Base-by-base conservation (phyloP, 371 early-diverging fungal species). In the Zychaea mexicana region DNA sequence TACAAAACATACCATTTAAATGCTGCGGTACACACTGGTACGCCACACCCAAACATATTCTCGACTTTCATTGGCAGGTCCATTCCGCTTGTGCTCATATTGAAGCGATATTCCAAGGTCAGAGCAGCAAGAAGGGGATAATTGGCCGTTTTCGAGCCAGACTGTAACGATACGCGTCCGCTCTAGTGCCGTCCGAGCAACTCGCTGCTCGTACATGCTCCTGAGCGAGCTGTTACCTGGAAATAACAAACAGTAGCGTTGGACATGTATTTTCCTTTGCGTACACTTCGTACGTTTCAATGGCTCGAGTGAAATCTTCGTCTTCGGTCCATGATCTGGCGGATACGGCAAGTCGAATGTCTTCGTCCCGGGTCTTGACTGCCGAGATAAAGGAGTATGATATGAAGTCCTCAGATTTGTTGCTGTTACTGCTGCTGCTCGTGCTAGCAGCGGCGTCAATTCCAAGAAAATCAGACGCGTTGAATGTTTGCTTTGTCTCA, bases 21-120 rank as follows among this genome's bases (percentile, higher is more conserved):
- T 3, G 72, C 65, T 54, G 88, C 74, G 0, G 98, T 94, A 69
- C 91, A 91, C 17, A 94, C 96, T 2, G 98, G 97, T 13, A 96
- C 68, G 0, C 94, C 95, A 73, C 94, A 93, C 2, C 97, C 98
- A 88, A 97, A 94, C 97, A 98, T 96, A 74, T 98, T 98, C 2
- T 96, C 94, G 0, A 98, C 88, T 76, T 98, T 98, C 98, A 98
- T 98, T 4, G 98, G 98, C 55, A 98, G 72, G 77, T 98, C 98
- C 65, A 98, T 81, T 1, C 97, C 97, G 27, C 94, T 94, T 7
- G 96, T 92, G 24, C 94, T 94, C 17, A 87, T 90, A 79, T n/a
- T 98, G 98, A 52, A 98, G 81, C 9, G 89, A 94, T 8, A 98
- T 78, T 28, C 98, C 98, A 59, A 97, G 74, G 75, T 98, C 98